Evolutionary conservation across 2,329 filamentous ascomycete species (phyloP).

Genomic region (Epichloe gansuensis): DNA sequence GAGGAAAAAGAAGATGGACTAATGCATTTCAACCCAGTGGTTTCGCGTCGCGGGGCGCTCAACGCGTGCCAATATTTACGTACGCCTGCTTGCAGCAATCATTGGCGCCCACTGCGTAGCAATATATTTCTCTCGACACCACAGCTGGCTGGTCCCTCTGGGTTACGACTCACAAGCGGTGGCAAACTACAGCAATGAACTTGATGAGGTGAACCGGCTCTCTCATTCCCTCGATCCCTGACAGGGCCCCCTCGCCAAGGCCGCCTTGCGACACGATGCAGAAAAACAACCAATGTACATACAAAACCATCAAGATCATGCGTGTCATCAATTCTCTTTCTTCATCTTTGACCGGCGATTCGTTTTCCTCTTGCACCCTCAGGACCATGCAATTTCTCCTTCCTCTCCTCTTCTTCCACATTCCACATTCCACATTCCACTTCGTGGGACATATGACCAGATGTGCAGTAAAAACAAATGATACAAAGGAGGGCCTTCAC

Average conservation of each 20-base stretch:
- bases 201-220: constrained; percentile 23
- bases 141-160: no score
- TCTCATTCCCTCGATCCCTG: constrained; percentile 27
- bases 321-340: constrained; percentile 9
- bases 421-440: not conserved
- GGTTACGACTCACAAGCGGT: no score
- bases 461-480: not conserved
- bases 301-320: constrained; percentile 21
- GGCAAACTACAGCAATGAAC: not conserved
- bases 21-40: no score
- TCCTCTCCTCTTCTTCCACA: constrained; percentile 3
- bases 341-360: not conserved
- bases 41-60: not conserved
- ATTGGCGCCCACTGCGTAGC: no score
- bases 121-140: no score
- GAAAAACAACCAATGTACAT: constrained; percentile 5
- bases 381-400: constrained; percentile 10
- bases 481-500: not conserved
- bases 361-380: constrained; percentile 2
- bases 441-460: not conserved
- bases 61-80: no score
- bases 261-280: constrained; percentile 20
- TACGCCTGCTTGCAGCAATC: no score
- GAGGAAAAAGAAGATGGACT: no score
- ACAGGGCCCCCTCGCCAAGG: constrained; percentile 21